Base-by-base conservation (phyloP, 2,329 filamentous ascomycete species). In the Xylaria sp. region DNA sequence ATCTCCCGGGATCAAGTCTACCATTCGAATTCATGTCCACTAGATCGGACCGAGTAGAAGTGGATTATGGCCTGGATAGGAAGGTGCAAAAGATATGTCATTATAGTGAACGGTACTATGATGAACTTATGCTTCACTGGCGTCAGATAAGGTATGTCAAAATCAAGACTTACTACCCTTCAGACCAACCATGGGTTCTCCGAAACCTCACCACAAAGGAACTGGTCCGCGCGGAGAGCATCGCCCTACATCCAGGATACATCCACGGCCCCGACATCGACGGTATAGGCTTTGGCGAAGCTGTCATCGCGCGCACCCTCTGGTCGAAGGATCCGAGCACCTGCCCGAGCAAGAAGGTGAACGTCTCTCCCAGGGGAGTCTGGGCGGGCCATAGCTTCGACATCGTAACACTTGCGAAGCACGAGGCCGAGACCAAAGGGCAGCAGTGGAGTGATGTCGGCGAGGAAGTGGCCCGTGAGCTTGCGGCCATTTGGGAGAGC, bases 161-260 rank as follows among this genome's bases (percentile, higher is more conserved):
- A 16, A 45, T 53, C 42, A 26, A 24, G 42, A 55, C 44, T 34
- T 69, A 68, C 55, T 67, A 63, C 48, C 67, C 64, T 5, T 41
- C 38, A n/a, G 58, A 67, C 42, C 59, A 69, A 47, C 56, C 42
- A 4, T 72, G 66, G 68, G 57, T 71, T 46, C 59, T 72, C 21
- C 63, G 70, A 34, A 71, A 72, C 52, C 21, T 71, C 41, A 70
- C 68, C 1, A 70, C 61, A 4, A 65, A 66, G 29, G 61, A 71
- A 40, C 70, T 67, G 20, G 66, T 72, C 37, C 63, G 64, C 41
- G 47, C 66, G 7, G 62, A 67, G 45, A 63, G 59, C 2, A 62
- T 70, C 39, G 68, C 64, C 6, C 44, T 69, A 3, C 59, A 64
- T 19, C 47, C 60, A 22, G 57, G 65, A 45, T 64, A 60, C 41